Evolutionary conservation across 1,139 yeast genomes (phyloP).

Genomic region (Yamadazyma spencermartinsiae): DNA sequence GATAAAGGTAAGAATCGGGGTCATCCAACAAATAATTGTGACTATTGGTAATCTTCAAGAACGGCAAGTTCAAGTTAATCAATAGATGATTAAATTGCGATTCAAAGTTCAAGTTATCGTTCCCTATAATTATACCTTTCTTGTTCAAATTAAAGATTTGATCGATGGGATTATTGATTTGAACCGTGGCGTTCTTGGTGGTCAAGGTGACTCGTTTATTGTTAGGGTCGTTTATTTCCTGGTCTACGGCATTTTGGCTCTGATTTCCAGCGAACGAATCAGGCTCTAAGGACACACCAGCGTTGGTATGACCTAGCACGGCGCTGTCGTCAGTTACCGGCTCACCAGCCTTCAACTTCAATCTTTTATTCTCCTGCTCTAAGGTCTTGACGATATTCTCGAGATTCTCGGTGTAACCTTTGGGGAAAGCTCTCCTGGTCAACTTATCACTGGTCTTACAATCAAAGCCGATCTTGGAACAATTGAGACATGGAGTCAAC

Average conservation of each 20-base stretch:
- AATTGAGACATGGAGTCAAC: slow-evolving; percentile 66
- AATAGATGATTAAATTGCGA: slow-evolving; percentile 49
- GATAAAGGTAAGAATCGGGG: slow-evolving; percentile 45
- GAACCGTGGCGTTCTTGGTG: slow-evolving; percentile 21
- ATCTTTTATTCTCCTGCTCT: slow-evolving; percentile 55
- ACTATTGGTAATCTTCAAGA: slow-evolving; percentile 47
- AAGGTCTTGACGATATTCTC: slow-evolving; percentile 60
- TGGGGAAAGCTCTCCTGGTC: slow-evolving; percentile 72
- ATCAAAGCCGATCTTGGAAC: slow-evolving; percentile 60
- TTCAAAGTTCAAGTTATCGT: slow-evolving; percentile 50
- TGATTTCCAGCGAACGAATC: neutral
- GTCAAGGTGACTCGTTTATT: slow-evolving; percentile 1
- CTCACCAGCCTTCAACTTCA: slow-evolving; percentile 13
- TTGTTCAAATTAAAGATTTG: slow-evolving; percentile 48
- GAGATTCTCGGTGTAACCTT: slow-evolving; percentile 73
- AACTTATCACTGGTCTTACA: slow-evolving; percentile 73
- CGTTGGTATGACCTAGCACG: slow-evolving; percentile 2
- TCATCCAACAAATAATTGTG: slow-evolving; percentile 47
- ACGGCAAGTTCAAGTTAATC: slow-evolving; percentile 47
- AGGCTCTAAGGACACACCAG: neutral
- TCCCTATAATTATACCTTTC: slow-evolving; percentile 49
- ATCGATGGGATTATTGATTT: slow-evolving; percentile 47
- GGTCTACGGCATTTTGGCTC: neutral
- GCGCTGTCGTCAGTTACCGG: slow-evolving; percentile 7
- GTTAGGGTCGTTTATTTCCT: neutral